These are phyloP conservation scores for Aspergillus neoniger DNA, from an alignment of 2,329 filamentous ascomycete species.

Conservation along the genomic window DNA sequence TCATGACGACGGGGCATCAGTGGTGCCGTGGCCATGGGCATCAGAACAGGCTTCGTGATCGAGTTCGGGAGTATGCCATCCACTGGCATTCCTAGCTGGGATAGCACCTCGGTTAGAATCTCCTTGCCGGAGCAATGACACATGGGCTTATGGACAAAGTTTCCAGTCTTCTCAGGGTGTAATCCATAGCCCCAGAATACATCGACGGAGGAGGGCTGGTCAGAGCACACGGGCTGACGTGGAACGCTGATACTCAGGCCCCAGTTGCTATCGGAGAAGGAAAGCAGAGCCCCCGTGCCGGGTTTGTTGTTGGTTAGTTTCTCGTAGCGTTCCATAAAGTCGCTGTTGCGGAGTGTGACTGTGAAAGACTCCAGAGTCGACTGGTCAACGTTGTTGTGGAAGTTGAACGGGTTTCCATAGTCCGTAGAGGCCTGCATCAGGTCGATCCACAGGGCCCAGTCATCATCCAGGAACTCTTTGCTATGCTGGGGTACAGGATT, in stretches of 20 bases:
- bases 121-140: slow-evolving; percentile 42
- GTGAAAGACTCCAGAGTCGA: slow-evolving; percentile 44
- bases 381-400: slow-evolving; percentile 34
- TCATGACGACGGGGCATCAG: slow-evolving; percentile 37
- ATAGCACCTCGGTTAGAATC: slow-evolving; percentile 40
- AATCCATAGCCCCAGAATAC: slow-evolving; percentile 46
- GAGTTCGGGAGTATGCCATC: slow-evolving; percentile 30
- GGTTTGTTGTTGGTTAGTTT: slow-evolving; percentile 37
- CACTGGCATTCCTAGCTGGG: slow-evolving; percentile 37
- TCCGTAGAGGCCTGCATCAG: slow-evolving; percentile 35
- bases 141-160: slow-evolving; percentile 44
- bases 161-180: slow-evolving; percentile 35
- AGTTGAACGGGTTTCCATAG: slow-evolving; percentile 39
- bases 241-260: slow-evolving; percentile 43
- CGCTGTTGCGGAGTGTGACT: slow-evolving; percentile 35
- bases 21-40: slow-evolving; percentile 44
- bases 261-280: slow-evolving; percentile 42
- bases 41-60: slow-evolving; percentile 39
- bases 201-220: slow-evolving; percentile 35
- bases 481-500: slow-evolving; percentile 20
- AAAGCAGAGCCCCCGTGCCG: slow-evolving; percentile 35
- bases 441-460: slow-evolving; percentile 43
- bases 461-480: slow-evolving; percentile 23
- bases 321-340: slow-evolving; percentile 27
- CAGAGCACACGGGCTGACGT: slow-evolving; percentile 45